Evolutionary conservation across 2,329 filamentous ascomycete genomes (phyloP).

Genomic region (Teratosphaeria destructans): DNA sequence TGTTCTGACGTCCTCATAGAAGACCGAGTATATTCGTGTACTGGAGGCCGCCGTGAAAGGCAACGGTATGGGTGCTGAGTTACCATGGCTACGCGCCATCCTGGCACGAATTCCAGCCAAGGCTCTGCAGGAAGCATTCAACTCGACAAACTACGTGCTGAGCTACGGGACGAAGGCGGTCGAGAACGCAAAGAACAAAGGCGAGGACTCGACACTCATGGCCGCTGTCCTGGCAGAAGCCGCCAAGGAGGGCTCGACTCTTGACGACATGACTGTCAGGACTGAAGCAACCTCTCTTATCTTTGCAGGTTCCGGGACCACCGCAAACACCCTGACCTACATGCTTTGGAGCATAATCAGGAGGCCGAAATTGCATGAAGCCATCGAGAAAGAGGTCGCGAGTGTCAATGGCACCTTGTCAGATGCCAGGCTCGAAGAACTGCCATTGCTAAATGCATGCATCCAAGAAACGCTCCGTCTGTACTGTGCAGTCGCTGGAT

Average conservation of each 20-base stretch:
- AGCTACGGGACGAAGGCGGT: conserved; percentile 17
- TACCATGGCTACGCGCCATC: conserved; percentile 20
- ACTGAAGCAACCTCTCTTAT: conserved; percentile 20
- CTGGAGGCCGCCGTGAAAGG: conserved; percentile 21
- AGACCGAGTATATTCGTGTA: conserved; percentile 21
- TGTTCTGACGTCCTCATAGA: conserved; percentile 6
- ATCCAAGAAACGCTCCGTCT: conserved; percentile 22
- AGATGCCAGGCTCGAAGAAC: conserved; percentile 14
- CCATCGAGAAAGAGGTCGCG: conserved; percentile 18
- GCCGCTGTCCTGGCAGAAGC: conserved; percentile 17
- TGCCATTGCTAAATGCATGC: conserved; percentile 15
- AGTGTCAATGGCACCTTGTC: conserved; percentile 9
- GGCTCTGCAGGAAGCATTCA: conserved; percentile 12
- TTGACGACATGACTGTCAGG: conserved; percentile 19
- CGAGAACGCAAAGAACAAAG: conserved; percentile 12
- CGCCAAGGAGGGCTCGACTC: conserved; percentile 14
- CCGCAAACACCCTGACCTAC: conserved; percentile 22
- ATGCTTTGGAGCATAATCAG: conserved; percentile 20
- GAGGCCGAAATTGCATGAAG: conserved; percentile 8
- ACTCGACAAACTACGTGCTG: conserved; percentile 11
- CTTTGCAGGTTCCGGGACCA: conserved; percentile 25
- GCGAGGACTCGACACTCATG: conserved; percentile 16
- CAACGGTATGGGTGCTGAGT: conserved; percentile 23
- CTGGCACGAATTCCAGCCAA: conserved; percentile 14
- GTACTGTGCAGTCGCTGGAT: conserved; percentile 23